Evolutionary conservation across 2,329 filamentous ascomycete genomes (phyloP).

Genomic region (Knufia fluminis): DNA sequence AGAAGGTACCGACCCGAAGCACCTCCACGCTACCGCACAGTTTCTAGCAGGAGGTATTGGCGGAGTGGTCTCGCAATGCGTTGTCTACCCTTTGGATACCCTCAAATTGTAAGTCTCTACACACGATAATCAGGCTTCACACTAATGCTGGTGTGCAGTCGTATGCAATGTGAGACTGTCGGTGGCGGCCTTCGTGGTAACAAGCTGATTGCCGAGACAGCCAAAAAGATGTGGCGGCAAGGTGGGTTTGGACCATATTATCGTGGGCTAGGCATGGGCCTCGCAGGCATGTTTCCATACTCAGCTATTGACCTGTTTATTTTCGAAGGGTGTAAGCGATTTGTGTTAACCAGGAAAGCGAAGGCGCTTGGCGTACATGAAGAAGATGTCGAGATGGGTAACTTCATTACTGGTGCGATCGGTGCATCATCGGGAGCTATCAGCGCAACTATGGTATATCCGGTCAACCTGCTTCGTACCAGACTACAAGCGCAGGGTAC

Average conservation of each 20-base stretch:
- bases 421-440: constrained; percentile 86
- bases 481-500: constrained; percentile 91
- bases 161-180: constrained; percentile 91
- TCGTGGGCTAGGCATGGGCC: constrained; percentile 83
- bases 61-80: constrained; percentile 86
- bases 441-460: constrained; percentile 89
- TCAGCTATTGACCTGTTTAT: constrained; percentile 93
- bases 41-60: constrained; percentile 85
- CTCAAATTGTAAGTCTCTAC: constrained; percentile 46
- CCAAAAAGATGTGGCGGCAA: constrained; percentile 72
- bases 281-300: constrained; percentile 96
- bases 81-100: constrained; percentile 80
- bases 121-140: neutral
- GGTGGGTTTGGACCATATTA: constrained; percentile 73
- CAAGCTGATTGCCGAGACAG: constrained; percentile 70
- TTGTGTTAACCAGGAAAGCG: constrained; percentile 61
- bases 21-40: constrained; percentile 74
- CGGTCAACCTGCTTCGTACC: constrained; percentile 85
- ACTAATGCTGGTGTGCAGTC: constrained; percentile 34
- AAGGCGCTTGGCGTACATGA: constrained; percentile 62
- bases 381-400: constrained; percentile 71
- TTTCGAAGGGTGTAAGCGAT: constrained; percentile 82
- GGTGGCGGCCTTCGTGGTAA: constrained; percentile 76
- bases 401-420: constrained; percentile 76
- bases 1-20: constrained; percentile 72